Base-by-base conservation (phyloP, 768 basidiomycete species). In the Lentinula detonsa region DNA sequence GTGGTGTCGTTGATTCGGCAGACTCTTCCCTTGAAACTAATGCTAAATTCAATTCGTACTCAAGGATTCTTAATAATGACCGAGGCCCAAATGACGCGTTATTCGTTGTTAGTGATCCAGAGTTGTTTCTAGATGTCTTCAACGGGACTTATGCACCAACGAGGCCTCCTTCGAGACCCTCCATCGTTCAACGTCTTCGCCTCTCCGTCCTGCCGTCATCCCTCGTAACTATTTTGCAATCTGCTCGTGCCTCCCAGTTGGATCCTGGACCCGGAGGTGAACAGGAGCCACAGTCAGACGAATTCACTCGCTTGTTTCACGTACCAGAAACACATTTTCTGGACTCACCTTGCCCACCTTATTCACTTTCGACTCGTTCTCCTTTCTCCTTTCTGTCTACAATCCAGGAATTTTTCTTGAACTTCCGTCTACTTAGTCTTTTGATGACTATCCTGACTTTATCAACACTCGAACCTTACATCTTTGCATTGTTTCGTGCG, bases 401-500 rank as follows among this genome's bases (percentile, higher is more conserved):
- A 49, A 56, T 66, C 61, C 71, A 9, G 40, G 37, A 33, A 40
- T n/a, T 33, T 2, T 2, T 56, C 15, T 33, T 37, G 0, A 56
- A 43, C 65, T 73, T 16, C 71, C 75, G 62, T 34, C 52, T 65
- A 35, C 59, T 43, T 57, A 49, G 58, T 64, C 65, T 65, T 16
- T 45, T 83, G 1, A 64, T 63, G 48, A 53, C 63, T n/a, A 59
- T 72, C 31, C 67, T 73, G 16, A 8, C 67, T 3, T 50, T 76
- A 3, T 76, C 75, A n/a, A 49, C 55, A 0, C 5, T 82, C 7
- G 81, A 84, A 67, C 67, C 68, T 59, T 62, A 51, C 61, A 57
- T 80, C 1, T 85, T 82, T 63, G 49, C 61, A 0, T 23, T 70
- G 2, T 63, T 69, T 5, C 64, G 73, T 0, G 86, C 83, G 16